Percentiles rank a stretch among this genome's conserved stretches.
phyloP scores from a whole-genome alignment of 2,329 filamentous ascomycete genomes.

The Microdochium bolleyi region DNA sequence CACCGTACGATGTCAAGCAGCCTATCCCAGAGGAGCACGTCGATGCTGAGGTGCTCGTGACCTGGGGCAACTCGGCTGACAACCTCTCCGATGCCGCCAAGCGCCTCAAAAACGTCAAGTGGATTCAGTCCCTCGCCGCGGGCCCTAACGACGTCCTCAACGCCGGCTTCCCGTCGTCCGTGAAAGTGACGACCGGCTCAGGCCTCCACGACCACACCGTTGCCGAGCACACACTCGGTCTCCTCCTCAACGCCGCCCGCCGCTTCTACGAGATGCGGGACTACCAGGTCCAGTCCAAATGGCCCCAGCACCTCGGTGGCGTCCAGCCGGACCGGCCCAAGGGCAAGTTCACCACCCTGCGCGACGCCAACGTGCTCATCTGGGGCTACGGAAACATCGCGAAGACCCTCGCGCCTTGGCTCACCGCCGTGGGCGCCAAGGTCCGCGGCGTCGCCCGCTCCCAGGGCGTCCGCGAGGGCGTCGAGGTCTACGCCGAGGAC shows the following conservation, averaged over 20 bases:
- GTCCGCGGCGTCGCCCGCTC: constrained; percentile 51
- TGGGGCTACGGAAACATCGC: constrained; percentile 64
- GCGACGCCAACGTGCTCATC: constrained; percentile 48
- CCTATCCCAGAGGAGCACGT: constrained; percentile 47
- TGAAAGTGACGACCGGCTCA: constrained; percentile 52
- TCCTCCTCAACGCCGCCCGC: constrained; percentile 46
- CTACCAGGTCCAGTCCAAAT: constrained; percentile 46
- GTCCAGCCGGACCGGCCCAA: constrained; percentile 49
- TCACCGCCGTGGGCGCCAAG: constrained; percentile 45
- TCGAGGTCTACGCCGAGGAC: constrained; percentile 49
- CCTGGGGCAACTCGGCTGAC: constrained; percentile 50
- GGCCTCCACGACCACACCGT: constrained; percentile 58
- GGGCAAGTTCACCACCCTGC: constrained; percentile 49
- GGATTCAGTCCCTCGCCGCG: constrained; percentile 60
- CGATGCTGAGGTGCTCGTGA: constrained; percentile 54
- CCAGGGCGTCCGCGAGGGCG: constrained; percentile 48
- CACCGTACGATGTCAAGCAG: constrained; percentile 50
- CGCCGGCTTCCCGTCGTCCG: constrained; percentile 45
- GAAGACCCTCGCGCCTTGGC: constrained; percentile 47
- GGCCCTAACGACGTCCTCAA: constrained; percentile 57
- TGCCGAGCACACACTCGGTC: constrained; percentile 54
- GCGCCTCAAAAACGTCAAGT: constrained; percentile 48
- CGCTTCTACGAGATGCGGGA: constrained; percentile 57
- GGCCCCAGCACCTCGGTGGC: constrained; percentile 55
- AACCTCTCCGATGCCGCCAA: constrained; percentile 51